A percentile compares a stretch with the other conserved stretches of the same genome.
These are phyloP conservation scores for Pyrenochaeta sp. DNA, from an alignment of 2,329 filamentous ascomycete species.

Conservation along the genomic window DNA sequence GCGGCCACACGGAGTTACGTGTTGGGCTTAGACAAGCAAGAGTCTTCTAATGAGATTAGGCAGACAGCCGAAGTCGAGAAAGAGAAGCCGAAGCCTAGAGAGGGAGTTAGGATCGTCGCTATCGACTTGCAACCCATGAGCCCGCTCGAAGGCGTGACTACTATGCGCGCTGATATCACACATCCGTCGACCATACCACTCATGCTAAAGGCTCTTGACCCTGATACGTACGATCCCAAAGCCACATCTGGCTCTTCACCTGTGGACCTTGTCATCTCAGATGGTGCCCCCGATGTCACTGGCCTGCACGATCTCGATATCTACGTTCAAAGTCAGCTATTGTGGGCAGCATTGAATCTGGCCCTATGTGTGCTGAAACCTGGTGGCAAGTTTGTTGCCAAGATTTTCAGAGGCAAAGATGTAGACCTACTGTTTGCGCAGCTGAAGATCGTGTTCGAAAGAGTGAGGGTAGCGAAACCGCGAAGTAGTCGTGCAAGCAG, in stretches of 20 bases:
- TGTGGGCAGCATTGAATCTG: slow-evolving; percentile 93
- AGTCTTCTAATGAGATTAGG: slow-evolving; percentile 8
- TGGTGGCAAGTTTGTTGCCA: slow-evolving; percentile 95
- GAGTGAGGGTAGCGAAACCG: slow-evolving; percentile 91
- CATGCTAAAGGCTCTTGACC: slow-evolving; percentile 83
- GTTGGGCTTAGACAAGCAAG: slow-evolving; percentile 50
- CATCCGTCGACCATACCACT: slow-evolving; percentile 94
- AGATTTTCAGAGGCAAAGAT: slow-evolving; percentile 94
- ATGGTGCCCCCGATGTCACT: slow-evolving; percentile 95
- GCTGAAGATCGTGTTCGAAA: slow-evolving; percentile 87
- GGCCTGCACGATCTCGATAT: slow-evolving; percentile 97
- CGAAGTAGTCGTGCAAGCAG: slow-evolving; percentile 94
- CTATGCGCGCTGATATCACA: slow-evolving; percentile 93
- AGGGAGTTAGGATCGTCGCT: slow-evolving; percentile 90
- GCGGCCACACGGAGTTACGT: slow-evolving; percentile 70
- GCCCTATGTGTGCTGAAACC: slow-evolving; percentile 91
- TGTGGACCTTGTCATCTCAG: slow-evolving; percentile 92
- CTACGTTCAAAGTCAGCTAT: slow-evolving; percentile 94
- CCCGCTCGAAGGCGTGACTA: slow-evolving; percentile 89
- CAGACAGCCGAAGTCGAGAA: slow-evolving; percentile 19
- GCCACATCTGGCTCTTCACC: slow-evolving; percentile 69
- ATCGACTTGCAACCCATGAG: slow-evolving; percentile 97
- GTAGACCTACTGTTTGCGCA: slow-evolving; percentile 97
- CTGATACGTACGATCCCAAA: slow-evolving; percentile 60
- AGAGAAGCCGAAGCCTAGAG: slow-evolving; percentile 56